Evolutionary conservation across 148 eudicot genomes (phyloP), one percentile per base, ranked within the genome.

Genomic region (Camellia japonica): DNA sequence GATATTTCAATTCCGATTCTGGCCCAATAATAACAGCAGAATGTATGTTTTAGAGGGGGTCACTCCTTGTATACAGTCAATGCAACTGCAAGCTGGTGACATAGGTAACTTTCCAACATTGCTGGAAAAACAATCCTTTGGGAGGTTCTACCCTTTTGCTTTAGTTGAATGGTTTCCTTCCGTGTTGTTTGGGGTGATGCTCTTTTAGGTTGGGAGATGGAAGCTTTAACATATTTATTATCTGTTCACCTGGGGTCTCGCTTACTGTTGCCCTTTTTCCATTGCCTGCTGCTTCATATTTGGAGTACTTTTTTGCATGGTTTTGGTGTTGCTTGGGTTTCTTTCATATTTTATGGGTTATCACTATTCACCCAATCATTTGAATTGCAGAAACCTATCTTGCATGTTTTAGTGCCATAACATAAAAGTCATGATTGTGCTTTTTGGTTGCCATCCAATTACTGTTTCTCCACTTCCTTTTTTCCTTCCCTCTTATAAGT

Each of bases 41-140:
- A 89, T 92, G 92, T 90, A 92, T 83, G 94, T 90, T 70, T 75
- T 92, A 75, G 97, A 92, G 86, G 97, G 97, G 69, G 80, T 92
- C 5, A 87, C 89, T 82, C 91, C 91, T 76, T 92, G 93, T 80
- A 83, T 92, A 56, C 90, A 89, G 81, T 90, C 92, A n/a, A 78
- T 90, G 94, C 83, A 89, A 78, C 79, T 92, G 85, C 89, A 83
- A 83, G 94, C 97, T 38, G 94, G 97, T 80, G 97, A 92, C 78
- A 77, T 79, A 78, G 97, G 97, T 90, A 88, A 89, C 42, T 56
- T 43, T 38, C 59, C 63, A 10, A 23, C 71, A 79, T 43, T 65
- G 76, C 23, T 70, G 12, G 55, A 23, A 79, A 55, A 73, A 54
- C 8, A 41, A 12, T 4, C 16, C 14, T 30, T 58, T 43, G 52